Evolutionary conservation across 257 asterid genomes (phyloP).

Genomic region (Solanum phureja): DNA sequence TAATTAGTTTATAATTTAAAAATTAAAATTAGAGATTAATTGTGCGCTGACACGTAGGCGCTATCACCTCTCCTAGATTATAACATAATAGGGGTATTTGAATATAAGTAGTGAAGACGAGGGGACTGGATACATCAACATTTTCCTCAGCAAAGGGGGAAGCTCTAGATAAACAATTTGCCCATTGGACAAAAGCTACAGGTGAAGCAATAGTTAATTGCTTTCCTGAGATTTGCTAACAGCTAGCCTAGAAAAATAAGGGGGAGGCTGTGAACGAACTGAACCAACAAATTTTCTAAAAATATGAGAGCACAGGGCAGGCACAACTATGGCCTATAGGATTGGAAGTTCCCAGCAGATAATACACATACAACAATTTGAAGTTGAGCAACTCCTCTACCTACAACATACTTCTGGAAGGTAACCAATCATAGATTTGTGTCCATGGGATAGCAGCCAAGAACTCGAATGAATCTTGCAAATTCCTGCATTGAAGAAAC

Average conservation of each 20-base stretch:
- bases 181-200: background rate
- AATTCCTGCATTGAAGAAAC: slow-evolving; percentile 30
- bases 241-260: background rate
- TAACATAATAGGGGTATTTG: background rate
- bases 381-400: background rate
- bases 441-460: slow-evolving; percentile 56
- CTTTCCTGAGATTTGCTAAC: background rate
- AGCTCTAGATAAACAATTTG: background rate
- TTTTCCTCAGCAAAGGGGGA: background rate
- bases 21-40: too few relatives aligned
- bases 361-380: background rate
- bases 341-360: background rate
- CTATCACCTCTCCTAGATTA: too few relatives aligned
- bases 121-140: background rate
- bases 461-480: slow-evolving; percentile 52
- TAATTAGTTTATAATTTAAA: too few relatives aligned
- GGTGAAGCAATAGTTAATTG: background rate
- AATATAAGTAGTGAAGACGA: background rate
- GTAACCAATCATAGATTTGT: slow-evolving; percentile 10
- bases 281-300: background rate
- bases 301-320: background rate
- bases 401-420: background rate
- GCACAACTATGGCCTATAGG: background rate
- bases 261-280: background rate
- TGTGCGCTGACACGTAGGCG: too few relatives aligned